Evolutionary conservation across 2,329 filamentous ascomycete species (phyloP).

Genomic region (Stemphylium lycopersici): DNA sequence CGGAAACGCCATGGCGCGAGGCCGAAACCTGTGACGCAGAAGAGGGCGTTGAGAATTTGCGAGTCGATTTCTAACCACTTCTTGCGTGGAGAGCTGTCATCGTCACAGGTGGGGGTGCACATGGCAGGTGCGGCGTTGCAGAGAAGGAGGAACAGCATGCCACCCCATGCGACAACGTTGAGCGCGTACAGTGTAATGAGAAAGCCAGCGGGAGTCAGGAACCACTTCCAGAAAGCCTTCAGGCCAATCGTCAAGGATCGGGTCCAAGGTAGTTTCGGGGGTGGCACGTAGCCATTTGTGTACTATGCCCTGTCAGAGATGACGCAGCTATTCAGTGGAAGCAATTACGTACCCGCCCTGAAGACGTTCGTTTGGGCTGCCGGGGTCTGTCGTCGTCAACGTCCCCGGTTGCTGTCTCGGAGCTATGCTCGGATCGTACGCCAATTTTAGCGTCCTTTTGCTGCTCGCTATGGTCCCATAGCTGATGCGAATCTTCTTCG

Average conservation of each 20-base stretch:
- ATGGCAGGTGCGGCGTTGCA: slow-evolving; percentile 76
- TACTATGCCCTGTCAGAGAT: slow-evolving; percentile 26
- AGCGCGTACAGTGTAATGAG: slow-evolving; percentile 78
- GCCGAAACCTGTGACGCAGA: slow-evolving; percentile 86
- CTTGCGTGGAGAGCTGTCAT: slow-evolving; percentile 76
- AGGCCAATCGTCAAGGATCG: slow-evolving; percentile 65
- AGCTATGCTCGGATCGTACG: slow-evolving; percentile 23
- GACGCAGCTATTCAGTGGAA: too few species aligned
- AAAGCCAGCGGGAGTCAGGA: slow-evolving; percentile 76
- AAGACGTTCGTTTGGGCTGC: slow-evolving; percentile 18
- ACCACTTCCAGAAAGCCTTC: slow-evolving; percentile 72
- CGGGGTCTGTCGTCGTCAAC: slow-evolving; percentile 15
- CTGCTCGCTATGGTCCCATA: slow-evolving; percentile 2
- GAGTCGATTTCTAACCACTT: slow-evolving; percentile 87
- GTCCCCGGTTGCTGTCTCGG: slow-evolving; percentile 25
- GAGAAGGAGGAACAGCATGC: slow-evolving; percentile 86
- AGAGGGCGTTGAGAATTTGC: slow-evolving; percentile 82
- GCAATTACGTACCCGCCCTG: slow-evolving; percentile 25
- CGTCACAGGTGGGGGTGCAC: slow-evolving; percentile 73
- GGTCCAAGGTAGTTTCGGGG: slow-evolving; percentile 58
- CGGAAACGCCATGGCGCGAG: slow-evolving; percentile 84
- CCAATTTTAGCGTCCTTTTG: slow-evolving; percentile 17
- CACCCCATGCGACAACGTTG: slow-evolving; percentile 87
- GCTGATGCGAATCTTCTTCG: slow-evolving; percentile 30
- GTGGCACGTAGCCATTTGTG: slow-evolving; percentile 51